Base-by-base conservation (phyloP, 176 grass and related monocot species). In the Leersia perrieri region DNA sequence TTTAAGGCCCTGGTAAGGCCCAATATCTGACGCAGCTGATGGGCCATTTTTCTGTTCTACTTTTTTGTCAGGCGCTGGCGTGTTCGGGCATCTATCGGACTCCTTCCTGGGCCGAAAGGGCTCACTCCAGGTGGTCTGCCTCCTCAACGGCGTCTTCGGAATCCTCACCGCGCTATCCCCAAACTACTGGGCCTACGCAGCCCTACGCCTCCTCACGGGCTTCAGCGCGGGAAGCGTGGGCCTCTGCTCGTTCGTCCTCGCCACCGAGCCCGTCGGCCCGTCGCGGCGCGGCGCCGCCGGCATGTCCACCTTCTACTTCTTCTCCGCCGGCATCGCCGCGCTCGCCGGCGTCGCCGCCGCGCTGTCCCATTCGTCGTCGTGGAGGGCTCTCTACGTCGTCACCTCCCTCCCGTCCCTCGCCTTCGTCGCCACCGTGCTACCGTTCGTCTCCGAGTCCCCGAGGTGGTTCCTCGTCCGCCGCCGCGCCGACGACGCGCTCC, bases 291-390 rank as follows among this genome's bases (percentile, higher is more conserved):
- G 90, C 6, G 42, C 33, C 40, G 95, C 70, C 0, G 95, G 92
- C 33, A 98, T 92, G 88, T 94, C 86, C 34, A 87, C 92, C 3
- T 92, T 94, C 49, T 94, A 98, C 81, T 94, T 94, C 81, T 98
- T 94, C 87, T 98, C 95, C 5, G 83, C 74, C 42, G 95, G 95
- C 80, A 98, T 95, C 38, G 92, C 90, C 0, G 64, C 76, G 0
- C 93, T 95, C 3, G 67, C 95, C 0, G 88, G 86, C 81, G 57
- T 93, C 13, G 95, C 95, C 13, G 95, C 95, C 18, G 90, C 94
- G 38, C 14, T 91, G 2, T 84, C 88, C 84, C 90, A n/a, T n/a
- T n/a, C 44, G 5, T 60, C 82, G 0, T 90, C 96, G 3, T 98
- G 88, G 95, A 84, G 95, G 38, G 0, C 40, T 13, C 92, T 95